Conservation (phyloP, 345 rosid genomes). For the Odontarrhena argentea region DNA sequence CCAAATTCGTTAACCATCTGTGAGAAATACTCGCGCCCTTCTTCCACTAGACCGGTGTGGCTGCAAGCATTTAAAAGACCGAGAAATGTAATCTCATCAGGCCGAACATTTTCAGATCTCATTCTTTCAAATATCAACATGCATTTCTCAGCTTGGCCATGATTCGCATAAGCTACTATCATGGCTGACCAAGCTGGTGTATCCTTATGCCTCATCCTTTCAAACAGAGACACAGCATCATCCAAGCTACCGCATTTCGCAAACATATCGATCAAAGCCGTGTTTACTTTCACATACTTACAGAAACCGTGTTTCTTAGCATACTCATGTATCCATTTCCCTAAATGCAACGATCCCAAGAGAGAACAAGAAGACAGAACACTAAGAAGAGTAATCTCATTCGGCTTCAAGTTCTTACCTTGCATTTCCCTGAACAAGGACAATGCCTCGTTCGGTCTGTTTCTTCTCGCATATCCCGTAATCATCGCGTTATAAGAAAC, state of each 20-base stretch:
- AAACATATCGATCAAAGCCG: slow-evolving; percentile 86
- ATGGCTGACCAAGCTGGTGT: slow-evolving; percentile 88
- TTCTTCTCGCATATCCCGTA: slow-evolving; percentile 62
- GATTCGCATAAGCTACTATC: slow-evolving; percentile 81
- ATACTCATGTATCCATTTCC: slow-evolving; percentile 82
- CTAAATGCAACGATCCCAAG: slow-evolving; percentile 79
- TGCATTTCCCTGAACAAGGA: slow-evolving; percentile 77
- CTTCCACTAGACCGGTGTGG: slow-evolving; percentile 73
- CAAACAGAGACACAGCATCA: slow-evolving; percentile 61
- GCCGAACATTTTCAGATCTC: slow-evolving; percentile 48
- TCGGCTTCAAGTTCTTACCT: slow-evolving; percentile 54
- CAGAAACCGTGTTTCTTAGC: slow-evolving; percentile 56
- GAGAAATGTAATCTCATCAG: slow-evolving; percentile 78
- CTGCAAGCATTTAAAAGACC: slow-evolving; percentile 81
- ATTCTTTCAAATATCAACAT: slow-evolving; percentile 64
- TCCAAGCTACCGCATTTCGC: slow-evolving; percentile 89
- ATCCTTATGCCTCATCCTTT: slow-evolving; percentile 60
- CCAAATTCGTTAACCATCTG: slow-evolving; percentile 52
- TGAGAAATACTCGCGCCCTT: slow-evolving; percentile 60
- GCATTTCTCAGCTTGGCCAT: slow-evolving; percentile 68
- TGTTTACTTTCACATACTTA: slow-evolving; percentile 65
- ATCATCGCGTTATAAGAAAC: slow-evolving; percentile 80
- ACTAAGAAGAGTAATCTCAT: slow-evolving; percentile 75
- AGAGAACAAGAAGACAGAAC: slow-evolving; percentile 80
- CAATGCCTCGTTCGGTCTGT: slow-evolving; percentile 73